phyloP scores from a whole-genome alignment of 768 basidiomycete genomes.

The Russula brevipes region DNA sequence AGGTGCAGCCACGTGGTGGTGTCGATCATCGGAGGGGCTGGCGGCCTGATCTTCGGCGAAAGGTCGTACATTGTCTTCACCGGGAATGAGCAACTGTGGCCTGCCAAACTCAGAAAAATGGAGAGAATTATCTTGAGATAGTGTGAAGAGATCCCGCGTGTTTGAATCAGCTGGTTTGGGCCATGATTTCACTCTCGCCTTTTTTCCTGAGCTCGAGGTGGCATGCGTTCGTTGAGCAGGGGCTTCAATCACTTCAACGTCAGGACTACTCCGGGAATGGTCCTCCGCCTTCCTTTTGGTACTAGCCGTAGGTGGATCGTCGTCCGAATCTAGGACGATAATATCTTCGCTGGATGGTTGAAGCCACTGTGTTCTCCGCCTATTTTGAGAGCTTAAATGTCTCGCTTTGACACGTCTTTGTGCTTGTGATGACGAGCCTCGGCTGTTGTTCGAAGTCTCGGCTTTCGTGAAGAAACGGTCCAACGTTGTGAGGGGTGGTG shows the following conservation, averaged over 20 bases:
- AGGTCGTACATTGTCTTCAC: neutral
- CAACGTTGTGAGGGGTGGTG: slow-evolving; percentile 13
- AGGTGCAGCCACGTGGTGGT: neutral
- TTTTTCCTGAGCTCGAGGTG: slow-evolving; percentile 5
- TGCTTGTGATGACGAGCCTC: neutral
- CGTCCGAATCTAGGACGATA: slow-evolving; percentile 33
- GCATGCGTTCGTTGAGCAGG: neutral
- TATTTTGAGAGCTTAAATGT: slow-evolving; percentile 5
- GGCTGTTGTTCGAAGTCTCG: neutral
- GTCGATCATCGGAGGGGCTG: neutral
- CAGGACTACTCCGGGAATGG: slow-evolving; percentile 15
- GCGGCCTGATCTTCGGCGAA: neutral
- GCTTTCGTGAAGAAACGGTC: slow-evolving; percentile 22
- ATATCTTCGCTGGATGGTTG: slow-evolving; percentile 24
- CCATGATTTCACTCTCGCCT: slow-evolving; percentile 3
- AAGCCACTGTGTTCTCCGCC: neutral
- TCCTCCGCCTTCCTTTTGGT: slow-evolving; percentile 19
- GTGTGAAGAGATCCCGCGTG: neutral
- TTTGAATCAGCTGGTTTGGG: neutral
- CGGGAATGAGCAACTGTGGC: slow-evolving; percentile 9
- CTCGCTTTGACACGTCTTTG: slow-evolving; percentile 5
- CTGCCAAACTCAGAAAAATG: slow-evolving; percentile 17
- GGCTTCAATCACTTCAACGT: slow-evolving; percentile 25
- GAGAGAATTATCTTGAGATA: neutral
- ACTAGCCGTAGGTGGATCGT: slow-evolving; percentile 22